Evolutionary conservation across 805 yeast species (phyloP), one percentile per base, ranked within the genome.

Genomic region (Yarrowia sp.): DNA sequence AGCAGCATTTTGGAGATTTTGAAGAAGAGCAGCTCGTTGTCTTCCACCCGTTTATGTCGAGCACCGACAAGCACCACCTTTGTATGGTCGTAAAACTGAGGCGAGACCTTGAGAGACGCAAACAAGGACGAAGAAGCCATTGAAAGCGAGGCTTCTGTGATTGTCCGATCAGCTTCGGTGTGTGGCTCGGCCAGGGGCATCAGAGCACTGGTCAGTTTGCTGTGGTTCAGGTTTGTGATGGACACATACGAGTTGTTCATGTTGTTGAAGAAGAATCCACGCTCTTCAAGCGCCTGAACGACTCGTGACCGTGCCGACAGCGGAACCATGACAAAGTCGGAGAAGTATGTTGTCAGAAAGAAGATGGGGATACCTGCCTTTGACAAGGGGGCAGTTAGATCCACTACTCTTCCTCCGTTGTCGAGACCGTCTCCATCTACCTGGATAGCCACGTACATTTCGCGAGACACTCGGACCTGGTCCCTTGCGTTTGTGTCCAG

Each of bases 291-390:
- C 3, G 85, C 80, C 38, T 74, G 72, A 4, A 84, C 75, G 1
- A 86, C 89, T 68, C 80, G 79, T 0, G 76, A 78, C 69, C 81
- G 80, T 8, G 80, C 78, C 7, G 73, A 71, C 43, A 74, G 75
- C 0, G 91, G 91, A n/a, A 87, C 80, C 56, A 87, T 77, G 24
- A 87, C 87, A 56, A 85, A 84, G 74, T 87, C 90, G 47, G 86
- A 83, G 74, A 86, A 87, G 75, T 87, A 88, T 40, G 87, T 85
- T 17, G 87, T 82, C 39, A 87, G 75, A 75, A 87, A 87, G 73
- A 86, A 87, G 40, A 87, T 78, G 1, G 90, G 82, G 38, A 87
- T 85, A 17, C 80, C 81, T 56, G 85, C 85, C 44, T 79, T 78
- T 0, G 88, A 82, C n/a, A 87, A 76, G 0, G 91, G 91, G 63